Percentiles rank a stretch among this genome's conserved stretches.
phyloP scores from a whole-genome alignment of 768 basidiomycete genomes.

The Lentinula edodes region DNA sequence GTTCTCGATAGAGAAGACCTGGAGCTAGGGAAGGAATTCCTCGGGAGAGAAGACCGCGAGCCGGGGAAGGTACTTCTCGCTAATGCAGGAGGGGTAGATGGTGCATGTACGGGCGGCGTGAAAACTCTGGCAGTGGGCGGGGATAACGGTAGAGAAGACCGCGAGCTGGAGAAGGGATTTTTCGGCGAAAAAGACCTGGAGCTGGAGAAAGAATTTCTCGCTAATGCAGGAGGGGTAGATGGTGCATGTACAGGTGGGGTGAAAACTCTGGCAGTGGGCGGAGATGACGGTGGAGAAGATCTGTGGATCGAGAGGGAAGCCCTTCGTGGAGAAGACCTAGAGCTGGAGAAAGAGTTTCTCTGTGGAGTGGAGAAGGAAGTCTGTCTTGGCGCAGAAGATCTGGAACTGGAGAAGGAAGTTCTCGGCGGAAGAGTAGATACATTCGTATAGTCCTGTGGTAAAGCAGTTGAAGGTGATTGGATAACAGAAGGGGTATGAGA shows the following conservation, averaged over 20 bases:
- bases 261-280: not conserved
- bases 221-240: not conserved
- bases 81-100: not conserved
- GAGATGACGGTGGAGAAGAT: not conserved
- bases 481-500: not conserved
- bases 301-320: not conserved
- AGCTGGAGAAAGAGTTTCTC: not conserved
- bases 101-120: not conserved
- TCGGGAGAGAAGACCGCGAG: slow-evolving; percentile 10
- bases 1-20: no score
- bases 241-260: not conserved
- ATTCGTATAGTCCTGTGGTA: slow-evolving; percentile 8
- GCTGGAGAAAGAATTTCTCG: slow-evolving; percentile 15
- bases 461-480: slow-evolving; percentile 1
- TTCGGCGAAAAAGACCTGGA: no score
- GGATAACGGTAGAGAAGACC: not conserved
- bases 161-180: not conserved
- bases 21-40: not conserved
- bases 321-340: not conserved
- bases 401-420: not conserved
- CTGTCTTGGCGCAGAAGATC: not conserved
- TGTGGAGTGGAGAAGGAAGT: slow-evolving; percentile 1
- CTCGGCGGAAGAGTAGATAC: slow-evolving; percentile 22
- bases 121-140: not conserved
- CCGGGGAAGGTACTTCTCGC: slow-evolving; percentile 13